Evolutionary conservation across 176 grass and related monocot genomes (phyloP).

Genomic region (Musa troglodytarum): DNA sequence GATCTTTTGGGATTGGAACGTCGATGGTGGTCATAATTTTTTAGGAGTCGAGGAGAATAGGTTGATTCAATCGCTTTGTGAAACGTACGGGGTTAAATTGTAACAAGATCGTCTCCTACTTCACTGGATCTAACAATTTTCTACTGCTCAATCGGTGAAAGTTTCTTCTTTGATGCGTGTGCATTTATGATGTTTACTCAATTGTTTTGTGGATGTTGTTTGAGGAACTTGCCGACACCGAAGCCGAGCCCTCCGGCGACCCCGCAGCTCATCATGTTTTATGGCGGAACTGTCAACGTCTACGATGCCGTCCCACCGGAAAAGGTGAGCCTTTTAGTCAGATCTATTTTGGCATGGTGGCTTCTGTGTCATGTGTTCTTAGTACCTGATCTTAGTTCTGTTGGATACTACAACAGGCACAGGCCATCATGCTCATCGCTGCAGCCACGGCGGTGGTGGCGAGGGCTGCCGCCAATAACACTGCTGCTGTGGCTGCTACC

Average conservation of each 20-base stretch:
- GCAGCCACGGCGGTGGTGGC: slow-evolving; percentile 36
- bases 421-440: slow-evolving; percentile 96
- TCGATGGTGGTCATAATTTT: background rate
- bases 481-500: slow-evolving; percentile 4
- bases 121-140: background rate
- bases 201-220: background rate
- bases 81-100: background rate
- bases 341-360: background rate
- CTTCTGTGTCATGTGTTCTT: slow-evolving; percentile 11
- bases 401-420: slow-evolving; percentile 40
- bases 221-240: background rate
- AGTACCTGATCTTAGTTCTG: background rate
- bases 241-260: slow-evolving; percentile 10
- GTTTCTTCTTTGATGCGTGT: background rate
- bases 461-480: slow-evolving; percentile 23
- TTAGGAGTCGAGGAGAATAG: background rate
- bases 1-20: background rate
- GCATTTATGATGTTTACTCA: background rate
- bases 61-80: background rate
- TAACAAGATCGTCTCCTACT: background rate
- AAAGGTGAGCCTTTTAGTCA: slow-evolving; percentile 31
- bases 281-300: slow-evolving; percentile 73
- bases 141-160: background rate
- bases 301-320: slow-evolving; percentile 65
- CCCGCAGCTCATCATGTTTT: slow-evolving; percentile 91